A percentile compares a stretch with the other conserved stretches of the same genome.
These are phyloP conservation scores for Murraya paniculata DNA, from an alignment of 345 rosid genomes.

Conservation along the genomic window DNA sequence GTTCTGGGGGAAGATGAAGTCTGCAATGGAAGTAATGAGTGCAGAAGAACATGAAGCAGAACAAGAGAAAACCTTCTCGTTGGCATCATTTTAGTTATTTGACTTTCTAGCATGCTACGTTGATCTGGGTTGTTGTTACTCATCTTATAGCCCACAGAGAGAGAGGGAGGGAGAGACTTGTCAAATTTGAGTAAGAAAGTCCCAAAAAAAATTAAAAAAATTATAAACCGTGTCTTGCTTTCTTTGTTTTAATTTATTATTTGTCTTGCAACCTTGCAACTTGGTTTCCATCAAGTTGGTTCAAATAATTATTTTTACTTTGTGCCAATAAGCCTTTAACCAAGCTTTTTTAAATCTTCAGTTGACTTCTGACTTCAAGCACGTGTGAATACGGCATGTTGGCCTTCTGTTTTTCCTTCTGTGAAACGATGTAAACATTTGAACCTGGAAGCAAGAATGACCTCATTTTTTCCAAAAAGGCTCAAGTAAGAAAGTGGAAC, in stretches of 20 bases:
- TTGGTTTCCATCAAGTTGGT: not conserved
- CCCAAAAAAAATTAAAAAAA: not conserved
- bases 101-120: not conserved
- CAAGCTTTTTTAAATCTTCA: too few species aligned
- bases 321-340: too few species aligned
- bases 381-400: too few species aligned
- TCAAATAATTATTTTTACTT: too few species aligned
- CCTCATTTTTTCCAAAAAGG: too few species aligned
- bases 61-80: constrained; percentile 11
- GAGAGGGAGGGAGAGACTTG: not conserved
- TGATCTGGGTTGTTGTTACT: not conserved
- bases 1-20: constrained; percentile 34
- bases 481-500: too few species aligned
- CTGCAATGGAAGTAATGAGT: constrained; percentile 31
- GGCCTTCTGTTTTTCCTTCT: too few species aligned
- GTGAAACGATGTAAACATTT: too few species aligned
- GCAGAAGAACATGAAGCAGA: constrained; percentile 21
- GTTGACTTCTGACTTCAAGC: too few species aligned
- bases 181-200: not conserved
- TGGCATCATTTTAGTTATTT: constrained; percentile 17
- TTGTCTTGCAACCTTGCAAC: not conserved
- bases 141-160: not conserved
- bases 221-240: not conserved
- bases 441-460: too few species aligned
- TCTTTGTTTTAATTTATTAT: not conserved